These are phyloP conservation scores for Ceratobasidium theobromae DNA, from an alignment of 1,284 basidiomycete genomes.

Conservation along the genomic window DNA sequence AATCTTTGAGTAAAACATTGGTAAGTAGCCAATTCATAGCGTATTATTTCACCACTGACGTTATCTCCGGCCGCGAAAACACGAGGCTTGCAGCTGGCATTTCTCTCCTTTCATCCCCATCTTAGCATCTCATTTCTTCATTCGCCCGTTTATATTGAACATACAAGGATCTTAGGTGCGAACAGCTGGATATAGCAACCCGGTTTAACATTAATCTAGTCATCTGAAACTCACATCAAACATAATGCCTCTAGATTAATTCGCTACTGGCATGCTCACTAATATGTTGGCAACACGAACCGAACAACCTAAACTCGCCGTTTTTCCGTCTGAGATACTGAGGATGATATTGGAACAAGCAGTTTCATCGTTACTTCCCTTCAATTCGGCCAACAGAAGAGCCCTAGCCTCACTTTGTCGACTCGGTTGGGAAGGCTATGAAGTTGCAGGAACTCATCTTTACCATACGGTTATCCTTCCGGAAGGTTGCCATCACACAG, in stretches of 20 bases:
- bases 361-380: background rate
- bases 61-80: background rate
- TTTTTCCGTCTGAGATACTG: constrained; percentile 16
- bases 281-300: background rate
- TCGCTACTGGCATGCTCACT: background rate
- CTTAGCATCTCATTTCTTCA: background rate
- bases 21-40: too few relatives aligned
- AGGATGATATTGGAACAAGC: constrained; percentile 2
- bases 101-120: background rate
- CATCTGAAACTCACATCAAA: background rate
- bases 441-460: background rate
- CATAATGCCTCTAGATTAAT: background rate
- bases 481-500: background rate
- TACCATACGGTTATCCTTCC: constrained; percentile 24
- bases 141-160: background rate
- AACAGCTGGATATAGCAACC: too few relatives aligned
- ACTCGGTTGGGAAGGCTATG: background rate
- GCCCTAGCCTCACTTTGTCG: constrained; percentile 10
- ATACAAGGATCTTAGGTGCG: background rate
- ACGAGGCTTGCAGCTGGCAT: background rate
- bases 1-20: too few relatives aligned
- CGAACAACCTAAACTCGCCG: background rate
- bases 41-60: background rate
- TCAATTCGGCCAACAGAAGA: background rate
- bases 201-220: too few relatives aligned